Base-by-base conservation (phyloP, 495 filamentous ascomycete genomes). In the Talaromyces adpressus region DNA sequence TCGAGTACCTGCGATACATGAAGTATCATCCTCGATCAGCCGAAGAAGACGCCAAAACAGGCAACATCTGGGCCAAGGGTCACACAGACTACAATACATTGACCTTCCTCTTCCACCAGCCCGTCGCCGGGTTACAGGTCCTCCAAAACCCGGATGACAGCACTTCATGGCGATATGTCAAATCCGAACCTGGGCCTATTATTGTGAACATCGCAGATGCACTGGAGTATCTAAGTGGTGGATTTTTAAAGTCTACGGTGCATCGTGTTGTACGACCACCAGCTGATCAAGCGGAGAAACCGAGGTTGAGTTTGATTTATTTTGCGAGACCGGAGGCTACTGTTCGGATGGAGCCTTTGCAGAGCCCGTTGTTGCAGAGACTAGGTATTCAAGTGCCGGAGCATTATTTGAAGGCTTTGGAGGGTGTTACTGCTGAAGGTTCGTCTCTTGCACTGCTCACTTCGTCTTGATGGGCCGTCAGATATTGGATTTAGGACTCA, bases 1-100 rank as follows among this genome's bases (percentile, higher is more conserved):
- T 78, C 9, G 75, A 77, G 59, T 79, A 84, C 65, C 69, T 85
- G 6, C 75, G 83, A 1, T 84, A 85, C 67, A 84, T 84, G 81
- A 79, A 79, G 51, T 85, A 84, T 62, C 69, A 75, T 51, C 69
- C 75, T 0, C 73, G 82, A 1, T 73, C 69, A 0, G 66, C 72
- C 0, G 80, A 81, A 57, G 80, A 82, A 53, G 75, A 82, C 47
- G 73, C 70, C 16, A 75, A 74, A 34, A 67, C 68, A 23, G 70
- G 71, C 3, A 74, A 77, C 30, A 69, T 80, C 23, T 83, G 77
- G 69, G 69, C 70, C 0, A 74, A 74, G 32, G 82, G 80, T 0
- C 82, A 85, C 65, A 82, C 80, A 1, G 84, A 86, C 64, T 81
- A 82, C 57, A 81, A 79, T 30, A 79, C 72, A 23, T 59, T 85